Percentiles rank a stretch among this genome's conserved stretches.
Conservation (phyloP, 2,329 filamentous ascomycete species). For the Simplicillium sp. region DNA sequence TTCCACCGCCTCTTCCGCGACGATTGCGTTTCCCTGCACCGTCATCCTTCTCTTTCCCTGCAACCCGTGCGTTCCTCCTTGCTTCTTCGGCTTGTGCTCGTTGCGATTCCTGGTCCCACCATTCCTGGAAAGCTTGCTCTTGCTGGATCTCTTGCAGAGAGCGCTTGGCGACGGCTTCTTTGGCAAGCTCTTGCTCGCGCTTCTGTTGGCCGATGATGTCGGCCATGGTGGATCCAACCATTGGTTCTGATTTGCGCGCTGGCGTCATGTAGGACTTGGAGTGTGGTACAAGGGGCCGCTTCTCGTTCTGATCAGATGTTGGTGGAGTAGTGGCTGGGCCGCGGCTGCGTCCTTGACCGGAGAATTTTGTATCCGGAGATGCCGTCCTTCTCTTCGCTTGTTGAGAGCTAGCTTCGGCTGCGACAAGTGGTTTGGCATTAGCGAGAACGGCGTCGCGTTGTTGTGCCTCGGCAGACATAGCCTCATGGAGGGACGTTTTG, state of each 20-base stretch:
- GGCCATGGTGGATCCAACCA: conserved; percentile 64
- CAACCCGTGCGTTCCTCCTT: conserved; percentile 26
- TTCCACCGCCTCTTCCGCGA: conserved; percentile 13
- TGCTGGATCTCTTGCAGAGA: conserved; percentile 91
- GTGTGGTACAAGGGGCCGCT: conserved; percentile 42
- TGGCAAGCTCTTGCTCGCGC: conserved; percentile 71
- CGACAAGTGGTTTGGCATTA: conserved; percentile 31
- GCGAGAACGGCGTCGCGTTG: conserved; percentile 17
- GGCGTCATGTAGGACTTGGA: conserved; percentile 51
- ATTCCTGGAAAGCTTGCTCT: conserved; percentile 93
- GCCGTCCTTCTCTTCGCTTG: conserved; percentile 38
- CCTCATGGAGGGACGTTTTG: conserved; percentile 41
- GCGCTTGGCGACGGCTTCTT: conserved; percentile 77
- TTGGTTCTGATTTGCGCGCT: conserved; percentile 51
- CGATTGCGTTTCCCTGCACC: conserved; percentile 18
- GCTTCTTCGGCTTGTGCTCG: conserved; percentile 57
- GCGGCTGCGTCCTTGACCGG: conserved; percentile 41
- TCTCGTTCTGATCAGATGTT: conserved; percentile 17
- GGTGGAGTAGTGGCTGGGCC: conserved; percentile 17
- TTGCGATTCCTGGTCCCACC: conserved; percentile 84
- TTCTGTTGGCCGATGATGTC: conserved; percentile 86
- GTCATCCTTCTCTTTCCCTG: conserved; percentile 30
- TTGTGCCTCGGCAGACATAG: conserved; percentile 24
- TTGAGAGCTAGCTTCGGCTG: conserved; percentile 28
- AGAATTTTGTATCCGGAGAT: conserved; percentile 53